Conservation (phyloP, 176 grass and related monocot species). For the Dendrocalamus sinicus region DNA sequence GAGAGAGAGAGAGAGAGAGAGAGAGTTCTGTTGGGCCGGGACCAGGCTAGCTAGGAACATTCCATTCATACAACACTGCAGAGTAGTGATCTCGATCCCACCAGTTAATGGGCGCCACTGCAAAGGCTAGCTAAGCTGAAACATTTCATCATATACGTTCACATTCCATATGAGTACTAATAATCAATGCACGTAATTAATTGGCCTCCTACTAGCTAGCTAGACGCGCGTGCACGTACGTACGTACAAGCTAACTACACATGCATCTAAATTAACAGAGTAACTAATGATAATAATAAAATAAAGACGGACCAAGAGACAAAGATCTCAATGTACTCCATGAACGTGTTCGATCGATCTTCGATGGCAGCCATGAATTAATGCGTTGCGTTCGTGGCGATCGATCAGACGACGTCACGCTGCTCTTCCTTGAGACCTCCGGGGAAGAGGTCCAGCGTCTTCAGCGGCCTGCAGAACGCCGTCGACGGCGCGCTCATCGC, state of each 20-base stretch:
- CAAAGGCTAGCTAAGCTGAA: neutral
- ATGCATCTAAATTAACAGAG: neutral
- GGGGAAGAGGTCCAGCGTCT: slow-evolving; percentile 96
- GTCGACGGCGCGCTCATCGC: neutral
- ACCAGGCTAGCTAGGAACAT: slow-evolving; percentile 16
- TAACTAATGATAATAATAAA: neutral
- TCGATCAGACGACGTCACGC: slow-evolving; percentile 50
- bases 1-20: neutral
- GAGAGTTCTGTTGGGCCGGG: neutral
- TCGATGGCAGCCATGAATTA: neutral
- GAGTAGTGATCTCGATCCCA: neutral
- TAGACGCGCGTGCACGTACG: too few relatives aligned
- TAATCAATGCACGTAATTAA: neutral
- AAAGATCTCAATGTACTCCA: neutral
- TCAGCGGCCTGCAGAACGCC: slow-evolving; percentile 60
- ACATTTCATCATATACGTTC: neutral
- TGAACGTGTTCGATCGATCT: neutral
- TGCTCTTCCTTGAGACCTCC: slow-evolving; percentile 68
- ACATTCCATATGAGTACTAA: neutral
- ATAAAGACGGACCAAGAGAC: neutral
- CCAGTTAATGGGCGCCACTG: neutral
- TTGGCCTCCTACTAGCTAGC: neutral
- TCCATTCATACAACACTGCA: neutral
- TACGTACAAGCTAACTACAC: neutral
- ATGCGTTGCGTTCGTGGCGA: neutral